A percentile compares a stretch with the other conserved stretches of the same genome.
Conservation (phyloP, 2,329 filamentous ascomycete genomes). For the Gliomastix tumulicola region DNA sequence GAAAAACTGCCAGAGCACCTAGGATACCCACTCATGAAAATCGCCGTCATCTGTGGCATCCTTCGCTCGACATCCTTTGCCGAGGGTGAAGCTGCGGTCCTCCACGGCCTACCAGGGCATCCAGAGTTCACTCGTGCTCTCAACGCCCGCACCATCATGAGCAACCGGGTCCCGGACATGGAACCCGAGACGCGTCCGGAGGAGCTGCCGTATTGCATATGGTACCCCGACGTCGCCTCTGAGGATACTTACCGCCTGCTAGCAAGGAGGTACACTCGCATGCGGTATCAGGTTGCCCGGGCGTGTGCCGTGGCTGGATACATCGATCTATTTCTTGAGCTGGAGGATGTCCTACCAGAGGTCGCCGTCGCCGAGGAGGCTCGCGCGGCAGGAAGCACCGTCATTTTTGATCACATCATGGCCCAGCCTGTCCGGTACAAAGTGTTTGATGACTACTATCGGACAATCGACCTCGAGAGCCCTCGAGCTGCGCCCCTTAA, state of each 20-base stretch:
- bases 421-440: constrained; percentile 12
- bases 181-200: constrained; percentile 4
- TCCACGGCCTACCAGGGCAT: constrained; percentile 1
- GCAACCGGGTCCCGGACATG: constrained; percentile 19
- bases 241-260: constrained; percentile 27
- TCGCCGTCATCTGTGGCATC: constrained; percentile 2
- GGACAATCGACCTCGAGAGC: too few relatives aligned
- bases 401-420: constrained; percentile 24
- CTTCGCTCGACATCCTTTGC: constrained; percentile 3
- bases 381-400: constrained; percentile 7
- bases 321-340: constrained; percentile 21
- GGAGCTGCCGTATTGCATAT: constrained; percentile 30
- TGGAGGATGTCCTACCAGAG: constrained; percentile 28
- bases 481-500: too few relatives aligned
- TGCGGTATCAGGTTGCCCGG: constrained; percentile 28
- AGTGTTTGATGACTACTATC: constrained; percentile 28
- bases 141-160: constrained; percentile 28
- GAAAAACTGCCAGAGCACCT: constrained; percentile 2
- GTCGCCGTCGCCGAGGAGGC: constrained; percentile 31
- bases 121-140: constrained; percentile 4
- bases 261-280: constrained; percentile 17
- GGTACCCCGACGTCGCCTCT: constrained; percentile 25
- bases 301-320: constrained; percentile 32
- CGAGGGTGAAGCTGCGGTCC: constrained; percentile 1
- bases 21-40: constrained; percentile 1